These are phyloP conservation scores for Claviceps cyperi DNA, from an alignment of 2,329 filamentous ascomycete species.

Conservation along the genomic window DNA sequence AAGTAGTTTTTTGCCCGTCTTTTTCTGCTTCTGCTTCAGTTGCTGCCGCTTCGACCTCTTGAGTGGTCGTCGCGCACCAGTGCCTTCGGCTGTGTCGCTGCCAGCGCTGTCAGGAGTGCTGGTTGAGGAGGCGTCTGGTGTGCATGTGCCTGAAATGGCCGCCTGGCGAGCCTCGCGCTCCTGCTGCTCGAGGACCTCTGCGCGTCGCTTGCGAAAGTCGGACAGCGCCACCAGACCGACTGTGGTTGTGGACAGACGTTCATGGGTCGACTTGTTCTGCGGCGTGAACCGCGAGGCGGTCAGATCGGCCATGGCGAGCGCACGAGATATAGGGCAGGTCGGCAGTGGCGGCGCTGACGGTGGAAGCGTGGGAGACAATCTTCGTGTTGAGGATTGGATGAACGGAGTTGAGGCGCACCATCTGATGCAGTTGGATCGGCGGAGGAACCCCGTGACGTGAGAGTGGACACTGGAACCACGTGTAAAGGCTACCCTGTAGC, in stretches of 20 bases:
- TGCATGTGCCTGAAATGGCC: slow-evolving; percentile 30
- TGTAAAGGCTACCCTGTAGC: no score
- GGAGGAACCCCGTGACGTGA: no score
- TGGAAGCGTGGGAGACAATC: not conserved
- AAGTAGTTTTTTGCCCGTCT: slow-evolving; percentile 24
- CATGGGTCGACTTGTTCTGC: slow-evolving; percentile 62
- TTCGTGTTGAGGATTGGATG: no score
- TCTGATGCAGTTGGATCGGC: no score
- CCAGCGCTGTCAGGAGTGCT: slow-evolving; percentile 30
- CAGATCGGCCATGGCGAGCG: slow-evolving; percentile 17
- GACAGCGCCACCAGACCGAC: slow-evolving; percentile 84
- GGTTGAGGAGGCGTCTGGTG: slow-evolving; percentile 34
- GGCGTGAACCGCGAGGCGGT: slow-evolving; percentile 51
- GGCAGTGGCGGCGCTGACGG: not conserved
- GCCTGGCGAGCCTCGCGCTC: slow-evolving; percentile 63
- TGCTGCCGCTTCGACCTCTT: slow-evolving; percentile 10
- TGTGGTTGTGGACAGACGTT: slow-evolving; percentile 71
- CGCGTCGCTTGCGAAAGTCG: slow-evolving; percentile 91
- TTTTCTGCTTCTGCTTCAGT: slow-evolving; percentile 26
- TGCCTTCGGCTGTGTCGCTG: slow-evolving; percentile 18
- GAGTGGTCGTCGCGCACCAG: slow-evolving; percentile 12
- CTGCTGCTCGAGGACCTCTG: slow-evolving; percentile 83
- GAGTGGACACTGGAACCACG: no score
- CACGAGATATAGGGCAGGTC: not conserved
- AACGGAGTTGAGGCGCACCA: no score